phyloP scores from a whole-genome alignment of 768 basidiomycete species.

The Flagelloscypha sp. region DNA sequence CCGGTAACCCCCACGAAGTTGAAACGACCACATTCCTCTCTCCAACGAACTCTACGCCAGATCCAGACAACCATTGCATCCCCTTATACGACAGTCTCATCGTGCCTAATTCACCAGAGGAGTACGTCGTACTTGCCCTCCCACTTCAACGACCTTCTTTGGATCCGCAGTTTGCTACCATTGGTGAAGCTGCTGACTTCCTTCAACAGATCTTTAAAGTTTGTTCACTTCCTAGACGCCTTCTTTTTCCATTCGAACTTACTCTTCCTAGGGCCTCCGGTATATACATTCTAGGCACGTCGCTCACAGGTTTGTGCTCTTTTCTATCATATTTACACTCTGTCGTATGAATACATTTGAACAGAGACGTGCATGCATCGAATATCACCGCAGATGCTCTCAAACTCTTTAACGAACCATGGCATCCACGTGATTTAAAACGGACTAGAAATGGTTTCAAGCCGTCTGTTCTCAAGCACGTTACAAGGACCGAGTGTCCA shows the following conservation, averaged over 20 bases:
- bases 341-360: too few relatives aligned
- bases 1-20: slow-evolving; percentile 5
- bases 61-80: slow-evolving; percentile 10
- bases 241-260: too few relatives aligned
- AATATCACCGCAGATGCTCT: too few relatives aligned
- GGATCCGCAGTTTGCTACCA: slow-evolving; percentile 11
- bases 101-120: slow-evolving; percentile 1
- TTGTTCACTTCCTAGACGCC: neutral
- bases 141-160: slow-evolving; percentile 7
- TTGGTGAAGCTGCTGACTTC: slow-evolving; percentile 15
- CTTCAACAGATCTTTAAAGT: slow-evolving; percentile 16
- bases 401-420: too few relatives aligned
- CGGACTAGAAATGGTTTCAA: too few relatives aligned
- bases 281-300: too few relatives aligned
- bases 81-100: slow-evolving; percentile 8
- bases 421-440: too few relatives aligned
- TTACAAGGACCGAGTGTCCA: slow-evolving; percentile 4
- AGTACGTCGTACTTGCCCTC: slow-evolving; percentile 13
- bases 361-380: too few relatives aligned
- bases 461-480: too few relatives aligned
- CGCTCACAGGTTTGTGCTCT: too few relatives aligned
- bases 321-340: too few relatives aligned
- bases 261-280: too few relatives aligned
- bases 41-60: neutral
- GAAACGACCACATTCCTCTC: slow-evolving; percentile 7